Percentiles rank a stretch among this genome's conserved stretches.
These are phyloP conservation scores for Gyromitra esculenta DNA, from an alignment of 2,329 filamentous ascomycete species.

Conservation along the genomic window DNA sequence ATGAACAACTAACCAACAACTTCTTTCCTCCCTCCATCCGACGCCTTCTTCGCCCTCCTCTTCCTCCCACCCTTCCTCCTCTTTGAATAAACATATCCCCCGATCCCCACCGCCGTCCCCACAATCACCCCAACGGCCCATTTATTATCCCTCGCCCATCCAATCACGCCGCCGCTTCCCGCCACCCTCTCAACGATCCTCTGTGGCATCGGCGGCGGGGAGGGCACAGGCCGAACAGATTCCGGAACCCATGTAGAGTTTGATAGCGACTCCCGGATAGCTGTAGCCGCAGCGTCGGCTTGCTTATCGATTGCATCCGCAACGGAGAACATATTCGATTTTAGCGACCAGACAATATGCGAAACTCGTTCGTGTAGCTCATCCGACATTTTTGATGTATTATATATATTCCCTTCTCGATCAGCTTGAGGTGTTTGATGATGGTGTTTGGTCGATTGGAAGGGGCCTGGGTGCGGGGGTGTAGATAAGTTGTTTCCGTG, in stretches of 20 bases:
- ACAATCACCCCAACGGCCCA: slow-evolving; percentile 74
- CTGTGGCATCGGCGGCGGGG: slow-evolving; percentile 65
- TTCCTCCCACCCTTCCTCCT: slow-evolving; percentile 71
- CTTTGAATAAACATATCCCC: slow-evolving; percentile 66
- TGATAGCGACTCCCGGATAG: slow-evolving; percentile 75
- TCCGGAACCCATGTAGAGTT: slow-evolving; percentile 78
- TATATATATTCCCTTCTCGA: too few relatives aligned
- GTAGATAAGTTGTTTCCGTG: slow-evolving; percentile 6
- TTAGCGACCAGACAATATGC: slow-evolving; percentile 36
- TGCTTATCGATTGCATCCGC: slow-evolving; percentile 83
- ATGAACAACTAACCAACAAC: slow-evolving; percentile 66
- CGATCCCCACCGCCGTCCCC: slow-evolving; percentile 63
- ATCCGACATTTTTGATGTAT: slow-evolving; percentile 34
- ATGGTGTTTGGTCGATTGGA: background rate
- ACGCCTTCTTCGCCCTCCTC: slow-evolving; percentile 79
- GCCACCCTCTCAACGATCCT: slow-evolving; percentile 66
- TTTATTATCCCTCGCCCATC: slow-evolving; percentile 71
- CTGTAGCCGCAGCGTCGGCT: slow-evolving; percentile 77
- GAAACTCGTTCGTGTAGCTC: slow-evolving; percentile 40
- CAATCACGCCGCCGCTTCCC: slow-evolving; percentile 67
- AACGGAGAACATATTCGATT: slow-evolving; percentile 72
- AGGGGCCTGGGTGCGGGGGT: background rate
- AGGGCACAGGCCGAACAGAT: slow-evolving; percentile 70
- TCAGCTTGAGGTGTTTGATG: background rate
- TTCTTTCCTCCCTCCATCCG: slow-evolving; percentile 85